A percentile compares a stretch with the other conserved stretches of the same genome.
Evolutionary conservation across 352 stramenopile genomes (phyloP).

Genomic region (Phytophthora tubulina): DNA sequence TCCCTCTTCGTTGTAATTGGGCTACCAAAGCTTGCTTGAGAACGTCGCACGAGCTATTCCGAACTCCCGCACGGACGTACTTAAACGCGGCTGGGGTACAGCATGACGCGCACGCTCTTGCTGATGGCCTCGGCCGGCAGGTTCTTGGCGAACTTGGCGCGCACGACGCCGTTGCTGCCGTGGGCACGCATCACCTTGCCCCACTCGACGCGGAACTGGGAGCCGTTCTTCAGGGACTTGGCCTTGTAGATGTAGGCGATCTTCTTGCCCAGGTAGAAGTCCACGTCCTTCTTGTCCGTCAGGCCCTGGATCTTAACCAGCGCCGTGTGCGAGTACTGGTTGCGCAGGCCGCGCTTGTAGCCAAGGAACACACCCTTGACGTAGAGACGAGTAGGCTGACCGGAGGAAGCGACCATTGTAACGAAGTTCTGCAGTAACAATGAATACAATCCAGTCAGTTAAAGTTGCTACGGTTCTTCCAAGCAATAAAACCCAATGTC

Average conservation of each 20-base stretch:
- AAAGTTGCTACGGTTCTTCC: neutral
- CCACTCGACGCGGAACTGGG: slow-evolving; percentile 99
- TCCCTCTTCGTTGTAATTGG: slow-evolving; percentile 63
- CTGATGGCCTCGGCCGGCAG: slow-evolving; percentile 97
- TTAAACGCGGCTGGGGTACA: slow-evolving; percentile 99
- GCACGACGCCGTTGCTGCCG: slow-evolving; percentile 98
- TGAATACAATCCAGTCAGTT: slow-evolving; percentile 19
- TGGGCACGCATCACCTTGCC: slow-evolving; percentile 98
- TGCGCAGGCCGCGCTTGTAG: slow-evolving; percentile 98
- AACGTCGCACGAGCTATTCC: slow-evolving; percentile 32
- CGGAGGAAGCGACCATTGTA: slow-evolving; percentile 91
- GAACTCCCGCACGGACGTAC: slow-evolving; percentile 23
- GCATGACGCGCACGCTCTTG: slow-evolving; percentile 98
- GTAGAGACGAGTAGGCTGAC: slow-evolving; percentile 97
- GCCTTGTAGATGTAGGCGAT: slow-evolving; percentile 99
- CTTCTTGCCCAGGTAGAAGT: slow-evolving; percentile 99
- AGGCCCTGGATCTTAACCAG: slow-evolving; percentile 99
- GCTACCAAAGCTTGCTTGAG: slow-evolving; percentile 46
- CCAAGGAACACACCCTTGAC: slow-evolving; percentile 99
- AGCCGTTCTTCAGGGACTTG: slow-evolving; percentile 94
- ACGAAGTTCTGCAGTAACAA: slow-evolving; percentile 68
- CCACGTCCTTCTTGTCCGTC: slow-evolving; percentile 97
- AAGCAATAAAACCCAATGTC: neutral
- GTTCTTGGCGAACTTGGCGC: slow-evolving; percentile 99
- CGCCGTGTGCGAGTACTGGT: slow-evolving; percentile 98